A percentile compares a stretch with the other conserved stretches of the same genome.
Evolutionary conservation across 192 early-diverging fungal genomes (phyloP).

Genomic region (Rhizophlyctis rosea): DNA sequence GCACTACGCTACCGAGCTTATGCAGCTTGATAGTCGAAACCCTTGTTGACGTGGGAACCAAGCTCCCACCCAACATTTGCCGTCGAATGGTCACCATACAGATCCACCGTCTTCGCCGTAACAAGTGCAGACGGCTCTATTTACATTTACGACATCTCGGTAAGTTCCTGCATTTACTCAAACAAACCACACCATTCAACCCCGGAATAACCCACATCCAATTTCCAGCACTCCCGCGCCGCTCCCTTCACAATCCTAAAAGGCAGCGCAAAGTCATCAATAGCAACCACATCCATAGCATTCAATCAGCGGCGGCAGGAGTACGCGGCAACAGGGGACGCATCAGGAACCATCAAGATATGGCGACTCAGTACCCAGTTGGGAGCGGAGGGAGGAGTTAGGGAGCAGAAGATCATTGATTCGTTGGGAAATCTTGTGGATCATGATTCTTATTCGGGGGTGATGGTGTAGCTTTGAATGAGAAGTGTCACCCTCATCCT

Average conservation of each 20-base stretch:
- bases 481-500: no score
- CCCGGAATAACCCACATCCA: no score
- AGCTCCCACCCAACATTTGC: slow-evolving; percentile 22
- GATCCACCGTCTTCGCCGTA: slow-evolving; percentile 38
- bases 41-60: slow-evolving; percentile 40
- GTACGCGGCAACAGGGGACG: slow-evolving; percentile 23
- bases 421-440: slow-evolving; percentile 6
- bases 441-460: not conserved
- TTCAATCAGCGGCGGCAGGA: slow-evolving; percentile 18
- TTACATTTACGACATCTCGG: slow-evolving; percentile 46
- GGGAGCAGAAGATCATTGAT: slow-evolving; percentile 15
- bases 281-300: slow-evolving; percentile 14
- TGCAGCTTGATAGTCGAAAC: slow-evolving; percentile 13
- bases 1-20: not conserved
- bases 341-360: slow-evolving; percentile 14
- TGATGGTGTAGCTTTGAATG: not conserved
- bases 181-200: slow-evolving; percentile 10
- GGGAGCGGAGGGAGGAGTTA: not conserved
- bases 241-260: slow-evolving; percentile 7
- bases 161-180: slow-evolving; percentile 17
- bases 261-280: slow-evolving; percentile 2
- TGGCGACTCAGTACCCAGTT: slow-evolving; percentile 21
- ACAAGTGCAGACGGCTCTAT: slow-evolving; percentile 27
- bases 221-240: not conserved
- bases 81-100: slow-evolving; percentile 37